Conservation (phyloP, 1,284 basidiomycete genomes). For the Paramarasmius palmivorus region DNA sequence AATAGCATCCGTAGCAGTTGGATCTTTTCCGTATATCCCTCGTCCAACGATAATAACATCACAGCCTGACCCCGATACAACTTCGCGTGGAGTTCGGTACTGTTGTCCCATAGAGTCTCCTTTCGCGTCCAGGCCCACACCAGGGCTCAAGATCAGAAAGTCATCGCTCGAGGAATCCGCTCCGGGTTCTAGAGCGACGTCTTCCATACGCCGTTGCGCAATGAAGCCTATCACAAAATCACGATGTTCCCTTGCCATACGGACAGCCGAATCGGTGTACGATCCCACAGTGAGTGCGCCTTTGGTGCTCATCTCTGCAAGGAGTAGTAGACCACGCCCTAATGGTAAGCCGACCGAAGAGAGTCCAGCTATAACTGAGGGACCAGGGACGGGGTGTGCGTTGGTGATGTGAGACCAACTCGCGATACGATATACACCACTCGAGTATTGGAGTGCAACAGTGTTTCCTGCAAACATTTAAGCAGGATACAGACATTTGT, state of each 20-base stretch:
- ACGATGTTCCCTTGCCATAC: conserved; percentile 78
- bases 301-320: conserved; percentile 96
- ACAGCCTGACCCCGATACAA: conserved; percentile 84
- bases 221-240: conserved; percentile 97
- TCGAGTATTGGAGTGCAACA: conserved; percentile 92
- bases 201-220: conserved; percentile 83
- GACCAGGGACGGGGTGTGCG: conserved; percentile 93
- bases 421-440: conserved; percentile 92
- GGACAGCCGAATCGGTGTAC: conserved; percentile 86
- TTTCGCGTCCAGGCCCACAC: conserved; percentile 82
- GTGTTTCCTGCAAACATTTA: conserved; percentile 77
- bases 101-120: conserved; percentile 96
- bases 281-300: conserved; percentile 83
- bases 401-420: conserved; percentile 98
- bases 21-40: conserved; percentile 85
- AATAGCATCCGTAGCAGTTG: conserved; percentile 51
- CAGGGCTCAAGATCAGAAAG: conserved; percentile 91
- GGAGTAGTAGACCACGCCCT: conserved; percentile 84
- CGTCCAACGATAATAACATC: conserved; percentile 98
- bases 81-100: conserved; percentile 90
- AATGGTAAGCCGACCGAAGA: conserved; percentile 84
- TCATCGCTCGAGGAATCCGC: conserved; percentile 54
- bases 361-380: conserved; percentile 89
- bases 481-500: too few relatives aligned
- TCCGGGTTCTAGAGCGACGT: conserved; percentile 44